A percentile compares a stretch with the other conserved stretches of the same genome.
These are phyloP conservation scores for Hirschfeldia incana DNA, from an alignment of 345 rosid genomes.

Conservation along the genomic window DNA sequence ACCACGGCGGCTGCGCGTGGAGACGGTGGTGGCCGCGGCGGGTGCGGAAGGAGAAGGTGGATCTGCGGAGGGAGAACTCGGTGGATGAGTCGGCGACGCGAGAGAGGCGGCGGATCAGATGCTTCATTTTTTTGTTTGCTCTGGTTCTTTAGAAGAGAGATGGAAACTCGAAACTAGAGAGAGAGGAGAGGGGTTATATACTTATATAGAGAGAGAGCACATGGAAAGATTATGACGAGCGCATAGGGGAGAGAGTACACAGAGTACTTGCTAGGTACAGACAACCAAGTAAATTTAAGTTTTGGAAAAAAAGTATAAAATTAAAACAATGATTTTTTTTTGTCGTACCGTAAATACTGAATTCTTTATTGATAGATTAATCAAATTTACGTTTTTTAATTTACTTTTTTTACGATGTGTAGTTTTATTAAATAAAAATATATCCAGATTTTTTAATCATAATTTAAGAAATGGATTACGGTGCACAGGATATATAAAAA, in stretches of 20 bases:
- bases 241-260: conserved; percentile 23
- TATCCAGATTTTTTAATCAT: background rate
- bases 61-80: conserved; percentile 49
- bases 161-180: background rate
- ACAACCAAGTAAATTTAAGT: background rate
- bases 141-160: conserved; percentile 1
- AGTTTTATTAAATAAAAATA: background rate
- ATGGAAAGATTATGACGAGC: conserved; percentile 46
- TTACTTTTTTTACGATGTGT: background rate
- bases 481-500: background rate
- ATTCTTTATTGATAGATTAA: background rate
- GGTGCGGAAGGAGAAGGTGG: conserved; percentile 33
- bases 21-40: conserved; percentile 33
- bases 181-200: conserved; percentile 9
- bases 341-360: too few species aligned
- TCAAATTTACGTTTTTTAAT: too few species aligned
- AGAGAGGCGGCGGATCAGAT: conserved; percentile 80
- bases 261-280: conserved; percentile 53
- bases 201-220: conserved; percentile 27
- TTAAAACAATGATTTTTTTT: too few species aligned
- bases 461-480: background rate
- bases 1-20: conserved; percentile 28
- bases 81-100: conserved; percentile 84
- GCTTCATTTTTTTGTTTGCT: conserved; percentile 54
- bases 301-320: background rate